Percentiles rank a stretch among this genome's conserved stretches.
phyloP scores from a whole-genome alignment of 768 basidiomycete genomes.

The Phylloporus arenicola region DNA sequence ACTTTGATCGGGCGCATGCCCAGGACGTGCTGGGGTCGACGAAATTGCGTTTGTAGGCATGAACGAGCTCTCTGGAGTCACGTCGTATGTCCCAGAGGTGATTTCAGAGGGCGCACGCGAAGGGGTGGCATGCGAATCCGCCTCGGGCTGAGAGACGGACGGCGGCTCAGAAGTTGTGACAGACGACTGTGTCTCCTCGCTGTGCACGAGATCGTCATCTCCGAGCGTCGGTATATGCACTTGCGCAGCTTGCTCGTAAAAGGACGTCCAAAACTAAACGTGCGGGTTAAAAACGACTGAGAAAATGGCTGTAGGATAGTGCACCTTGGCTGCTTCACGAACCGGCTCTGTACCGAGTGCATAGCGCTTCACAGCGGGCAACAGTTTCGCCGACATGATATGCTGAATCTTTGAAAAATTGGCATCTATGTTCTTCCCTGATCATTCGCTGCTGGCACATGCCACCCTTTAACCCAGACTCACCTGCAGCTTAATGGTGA shows the following conservation, averaged over 20 bases:
- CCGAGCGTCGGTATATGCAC: conserved; percentile 74
- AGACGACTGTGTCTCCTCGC: conserved; percentile 39
- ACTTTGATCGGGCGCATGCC: conserved; percentile 33
- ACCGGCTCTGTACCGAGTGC: conserved; percentile 84
- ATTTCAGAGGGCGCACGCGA: conserved; percentile 10
- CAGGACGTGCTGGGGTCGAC: conserved; percentile 63
- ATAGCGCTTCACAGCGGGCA: conserved; percentile 89
- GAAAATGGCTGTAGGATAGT: conserved; percentile 18
- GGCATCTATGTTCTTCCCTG: conserved; percentile 76
- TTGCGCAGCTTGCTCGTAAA: conserved; percentile 92
- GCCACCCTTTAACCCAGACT: conserved; percentile 1
- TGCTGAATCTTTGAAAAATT: conserved; percentile 90
- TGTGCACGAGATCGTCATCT: conserved; percentile 56
- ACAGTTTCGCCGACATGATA: conserved; percentile 67
- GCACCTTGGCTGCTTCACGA: conserved; percentile 82
- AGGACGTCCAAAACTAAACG: conserved; percentile 88
- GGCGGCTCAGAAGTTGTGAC: conserved; percentile 12
- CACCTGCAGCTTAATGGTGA: conserved; percentile 87
- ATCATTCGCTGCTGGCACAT: conserved; percentile 12
- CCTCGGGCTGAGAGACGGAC: conserved; percentile 10
- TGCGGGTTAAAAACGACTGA: background rate
- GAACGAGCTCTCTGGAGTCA: conserved; percentile 66
- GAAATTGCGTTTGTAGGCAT: conserved; percentile 67
- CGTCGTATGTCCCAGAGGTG: conserved; percentile 25
- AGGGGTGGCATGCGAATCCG: conserved; percentile 4